A percentile compares a stretch with the other conserved stretches of the same genome.
Evolutionary conservation across 139 green algal genomes (phyloP).

Genomic region (Haematococcus lacustris): DNA sequence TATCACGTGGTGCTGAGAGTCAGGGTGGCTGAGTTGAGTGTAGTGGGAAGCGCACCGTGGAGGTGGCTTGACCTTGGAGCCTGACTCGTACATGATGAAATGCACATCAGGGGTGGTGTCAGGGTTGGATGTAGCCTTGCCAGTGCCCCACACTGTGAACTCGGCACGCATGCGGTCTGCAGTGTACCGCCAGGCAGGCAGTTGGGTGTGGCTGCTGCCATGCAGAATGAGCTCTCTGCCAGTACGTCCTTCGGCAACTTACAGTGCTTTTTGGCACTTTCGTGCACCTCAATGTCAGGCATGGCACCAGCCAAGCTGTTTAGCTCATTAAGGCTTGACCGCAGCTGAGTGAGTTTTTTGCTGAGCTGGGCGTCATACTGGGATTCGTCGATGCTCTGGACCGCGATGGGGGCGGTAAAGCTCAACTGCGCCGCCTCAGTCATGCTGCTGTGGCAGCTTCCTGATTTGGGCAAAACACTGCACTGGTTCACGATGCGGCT

Average conservation of each 20-base stretch:
- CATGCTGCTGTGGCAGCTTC: no score
- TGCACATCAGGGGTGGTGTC: neutral
- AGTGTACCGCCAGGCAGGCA: neutral
- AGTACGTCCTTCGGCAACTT: neutral
- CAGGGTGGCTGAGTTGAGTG: no score
- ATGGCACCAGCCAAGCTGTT: no score
- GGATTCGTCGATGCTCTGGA: slow-evolving; percentile 10
- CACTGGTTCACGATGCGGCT: no score
- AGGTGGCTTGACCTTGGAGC: slow-evolving; percentile 5
- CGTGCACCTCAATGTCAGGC: slow-evolving; percentile 6
- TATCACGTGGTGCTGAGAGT: no score
- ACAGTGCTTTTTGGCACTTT: slow-evolving; percentile 5
- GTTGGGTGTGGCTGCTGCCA: neutral
- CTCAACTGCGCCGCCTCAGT: neutral
- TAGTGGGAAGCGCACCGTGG: neutral
- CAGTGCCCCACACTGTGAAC: slow-evolving; percentile 23
- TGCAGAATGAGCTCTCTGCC: neutral
- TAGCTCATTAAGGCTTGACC: no score
- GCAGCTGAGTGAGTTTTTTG: no score
- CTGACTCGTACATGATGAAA: slow-evolving; percentile 28
- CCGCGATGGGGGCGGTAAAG: slow-evolving; percentile 7
- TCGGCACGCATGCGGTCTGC: slow-evolving; percentile 49
- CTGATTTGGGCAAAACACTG: no score
- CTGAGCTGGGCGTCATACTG: slow-evolving; percentile 54
- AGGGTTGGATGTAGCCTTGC: neutral